Evolutionary conservation across 2,329 filamentous ascomycete species (phyloP).

Genomic region (Penicillium griseofulvum): DNA sequence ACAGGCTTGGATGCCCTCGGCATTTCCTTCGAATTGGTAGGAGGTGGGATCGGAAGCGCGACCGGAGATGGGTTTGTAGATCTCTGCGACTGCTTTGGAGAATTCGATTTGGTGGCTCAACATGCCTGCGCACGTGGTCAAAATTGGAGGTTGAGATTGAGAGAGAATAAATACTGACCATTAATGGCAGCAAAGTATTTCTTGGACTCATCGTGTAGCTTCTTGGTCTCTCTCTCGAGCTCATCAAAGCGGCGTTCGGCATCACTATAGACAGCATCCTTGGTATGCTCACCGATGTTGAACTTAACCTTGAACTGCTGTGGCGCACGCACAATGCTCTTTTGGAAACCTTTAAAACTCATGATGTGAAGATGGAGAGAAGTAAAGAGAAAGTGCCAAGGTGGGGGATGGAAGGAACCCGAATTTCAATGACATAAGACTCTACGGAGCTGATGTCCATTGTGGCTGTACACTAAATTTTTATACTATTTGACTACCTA

Average conservation of each 20-base stretch:
- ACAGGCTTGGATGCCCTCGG: slow-evolving; percentile 89
- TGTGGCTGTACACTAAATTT: slow-evolving; percentile 10
- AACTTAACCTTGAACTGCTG: slow-evolving; percentile 89
- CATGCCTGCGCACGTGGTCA: slow-evolving; percentile 62
- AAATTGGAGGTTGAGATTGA: background rate
- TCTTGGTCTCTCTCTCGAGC: slow-evolving; percentile 93
- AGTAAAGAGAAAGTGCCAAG: slow-evolving; percentile 13
- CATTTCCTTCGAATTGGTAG: slow-evolving; percentile 76
- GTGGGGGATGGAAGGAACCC: slow-evolving; percentile 8
- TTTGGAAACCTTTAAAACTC: slow-evolving; percentile 97
- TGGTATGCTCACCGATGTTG: slow-evolving; percentile 92
- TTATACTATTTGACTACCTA: background rate
- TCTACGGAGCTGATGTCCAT: slow-evolving; percentile 5
- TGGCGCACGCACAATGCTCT: slow-evolving; percentile 83
- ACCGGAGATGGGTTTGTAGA: slow-evolving; percentile 97
- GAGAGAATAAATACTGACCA: slow-evolving; percentile 47
- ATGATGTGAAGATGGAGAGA: slow-evolving; percentile 50
- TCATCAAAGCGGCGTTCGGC: slow-evolving; percentile 92
- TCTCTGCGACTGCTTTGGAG: slow-evolving; percentile 89
- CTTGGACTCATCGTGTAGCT: slow-evolving; percentile 91
- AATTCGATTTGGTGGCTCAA: slow-evolving; percentile 96
- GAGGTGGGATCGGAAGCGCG: slow-evolving; percentile 90
- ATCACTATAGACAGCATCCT: slow-evolving; percentile 92
- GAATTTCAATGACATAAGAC: slow-evolving; percentile 27
- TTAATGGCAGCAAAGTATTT: slow-evolving; percentile 99